Base-by-base conservation (phyloP, 495 filamentous ascomycete species). In the Immersiella caudata region DNA sequence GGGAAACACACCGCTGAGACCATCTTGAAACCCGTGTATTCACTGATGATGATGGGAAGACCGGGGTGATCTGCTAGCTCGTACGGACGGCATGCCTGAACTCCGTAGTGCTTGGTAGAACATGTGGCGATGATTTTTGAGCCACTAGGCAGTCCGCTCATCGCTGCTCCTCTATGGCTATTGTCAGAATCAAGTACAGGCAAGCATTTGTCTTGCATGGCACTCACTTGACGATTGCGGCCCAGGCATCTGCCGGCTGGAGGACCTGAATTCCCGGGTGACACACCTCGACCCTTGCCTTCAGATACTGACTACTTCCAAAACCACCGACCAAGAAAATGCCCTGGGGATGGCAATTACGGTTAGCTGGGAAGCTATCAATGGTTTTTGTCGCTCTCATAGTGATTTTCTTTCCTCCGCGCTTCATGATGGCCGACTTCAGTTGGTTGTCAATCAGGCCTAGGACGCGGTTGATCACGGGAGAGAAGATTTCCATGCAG, bases 281-380 rank as follows among this genome's bases (percentile, higher is more conserved):
- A 8, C 29, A 8, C 36, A 36, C 51, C 18, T 60, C 11, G 6
- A 83, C 73, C 6, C 71, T 64, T 35, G 66, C 26, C 20, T 79
- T 78, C 0, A 83, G 72, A 36, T 77, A 79, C 27, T 73, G 63
- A 46, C 74, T 81, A 62, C 71, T 73, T 8, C 81, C 82, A 66
- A 83, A 81, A 7, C 81, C 81, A 14, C 81, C 81, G 26, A 83
- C 79, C 18, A 82, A 71, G 59, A 81, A 76, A 12, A 81, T 77
- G 3, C 35, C 49, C 69, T 71, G 2, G 68, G 59, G 35, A 70
- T 71, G 33, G 33, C 35, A 51, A 80, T n/a, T n/a, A n/a, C n/a
- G n/a, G n/a, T n/a, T n/a, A n/a, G n/a, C n/a, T n/a, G n/a, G n/a
- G 8, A 33, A 33, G 8, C 4, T 33, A 33, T 33, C 66, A 67